Evolutionary conservation across 1,284 basidiomycete genomes (phyloP).

Genomic region (Taiwanofungus camphoratus): DNA sequence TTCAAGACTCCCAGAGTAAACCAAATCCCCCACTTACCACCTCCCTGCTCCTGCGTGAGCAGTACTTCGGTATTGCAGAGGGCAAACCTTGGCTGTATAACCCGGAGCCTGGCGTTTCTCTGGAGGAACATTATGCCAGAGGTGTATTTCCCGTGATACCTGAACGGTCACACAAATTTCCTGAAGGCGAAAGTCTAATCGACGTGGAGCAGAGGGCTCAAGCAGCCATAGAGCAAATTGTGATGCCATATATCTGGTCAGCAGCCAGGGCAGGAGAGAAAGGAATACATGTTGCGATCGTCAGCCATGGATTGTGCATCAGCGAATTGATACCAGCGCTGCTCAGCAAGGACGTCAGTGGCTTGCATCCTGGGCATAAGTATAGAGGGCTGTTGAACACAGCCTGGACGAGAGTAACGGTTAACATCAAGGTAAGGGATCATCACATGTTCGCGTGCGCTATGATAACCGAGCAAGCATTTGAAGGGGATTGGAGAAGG

Average conservation of each 20-base stretch:
- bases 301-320: constrained; percentile 80
- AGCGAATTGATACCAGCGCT: constrained; percentile 55
- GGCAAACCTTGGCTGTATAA: constrained; percentile 46
- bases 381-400: constrained; percentile 63
- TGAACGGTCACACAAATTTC: constrained; percentile 52
- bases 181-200: constrained; percentile 67
- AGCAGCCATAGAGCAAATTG: constrained; percentile 48
- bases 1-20: constrained; percentile 46
- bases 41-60: constrained; percentile 54
- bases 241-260: constrained; percentile 53
- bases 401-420: constrained; percentile 57
- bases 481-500: constrained; percentile 27
- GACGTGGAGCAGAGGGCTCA: constrained; percentile 63
- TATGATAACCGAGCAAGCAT: neutral
- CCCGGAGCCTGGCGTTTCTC: constrained; percentile 30
- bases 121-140: constrained; percentile 45
- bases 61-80: constrained; percentile 72
- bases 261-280: constrained; percentile 33
- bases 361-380: constrained; percentile 26
- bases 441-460: neutral
- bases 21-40: constrained; percentile 52
- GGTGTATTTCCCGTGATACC: constrained; percentile 47
- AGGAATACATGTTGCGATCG: constrained; percentile 58
- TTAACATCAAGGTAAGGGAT: constrained; percentile 41
- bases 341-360: constrained; percentile 35